A percentile compares a stretch with the other conserved stretches of the same genome.
phyloP scores from a whole-genome alignment of 805 yeast species.

The Candida endomychidarum region DNA sequence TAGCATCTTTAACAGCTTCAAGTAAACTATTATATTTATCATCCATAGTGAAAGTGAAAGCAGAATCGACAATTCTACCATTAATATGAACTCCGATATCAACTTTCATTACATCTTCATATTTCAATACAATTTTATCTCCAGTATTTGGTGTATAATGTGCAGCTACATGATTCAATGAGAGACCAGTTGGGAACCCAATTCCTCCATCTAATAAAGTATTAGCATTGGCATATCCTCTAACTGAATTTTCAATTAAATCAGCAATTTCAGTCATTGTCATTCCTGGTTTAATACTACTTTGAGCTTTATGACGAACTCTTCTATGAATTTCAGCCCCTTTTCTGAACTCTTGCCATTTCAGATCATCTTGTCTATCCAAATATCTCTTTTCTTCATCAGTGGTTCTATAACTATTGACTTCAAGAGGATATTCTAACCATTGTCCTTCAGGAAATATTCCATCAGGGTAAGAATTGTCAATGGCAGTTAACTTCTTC shows the following conservation, averaged over 20 bases:
- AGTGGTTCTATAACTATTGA: slow-evolving; percentile 69
- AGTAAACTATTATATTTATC: slow-evolving; percentile 77
- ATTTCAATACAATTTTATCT: slow-evolving; percentile 73
- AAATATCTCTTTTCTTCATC: slow-evolving; percentile 82
- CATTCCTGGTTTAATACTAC: slow-evolving; percentile 86
- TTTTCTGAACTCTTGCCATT: slow-evolving; percentile 87
- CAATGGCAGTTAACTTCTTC: slow-evolving; percentile 60
- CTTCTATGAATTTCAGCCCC: slow-evolving; percentile 96
- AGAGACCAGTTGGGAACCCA: slow-evolving; percentile 98
- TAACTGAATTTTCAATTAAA: slow-evolving; percentile 78
- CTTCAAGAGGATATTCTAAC: slow-evolving; percentile 70
- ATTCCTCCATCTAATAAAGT: slow-evolving; percentile 72
- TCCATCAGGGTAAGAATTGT: slow-evolving; percentile 66
- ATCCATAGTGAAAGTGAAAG: slow-evolving; percentile 88
- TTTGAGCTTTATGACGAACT: slow-evolving; percentile 77
- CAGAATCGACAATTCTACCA: slow-evolving; percentile 92
- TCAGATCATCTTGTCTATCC: slow-evolving; percentile 59
- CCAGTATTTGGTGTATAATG: slow-evolving; percentile 98
- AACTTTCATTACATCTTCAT: slow-evolving; percentile 94
- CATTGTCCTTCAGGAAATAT: slow-evolving; percentile 86
- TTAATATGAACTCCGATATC: slow-evolving; percentile 96
- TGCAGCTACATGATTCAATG: slow-evolving; percentile 92
- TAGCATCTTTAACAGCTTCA: slow-evolving; percentile 87
- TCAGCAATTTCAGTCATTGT: slow-evolving; percentile 87
- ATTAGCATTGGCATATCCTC: slow-evolving; percentile 70